Conservation (phyloP, 768 basidiomycete genomes). For the Podaxis sp. region DNA sequence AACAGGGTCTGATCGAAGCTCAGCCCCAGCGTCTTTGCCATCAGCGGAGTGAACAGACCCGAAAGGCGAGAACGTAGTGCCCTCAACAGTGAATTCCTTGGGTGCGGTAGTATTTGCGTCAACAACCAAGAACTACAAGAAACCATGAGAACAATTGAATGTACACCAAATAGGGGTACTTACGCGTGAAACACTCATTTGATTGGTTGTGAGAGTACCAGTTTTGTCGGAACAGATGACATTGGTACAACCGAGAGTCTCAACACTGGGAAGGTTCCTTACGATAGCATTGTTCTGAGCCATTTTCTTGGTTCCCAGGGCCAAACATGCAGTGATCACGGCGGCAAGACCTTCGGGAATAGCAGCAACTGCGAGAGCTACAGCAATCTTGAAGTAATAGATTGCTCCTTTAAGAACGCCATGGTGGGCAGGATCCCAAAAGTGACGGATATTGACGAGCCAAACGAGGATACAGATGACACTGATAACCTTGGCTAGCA, state of each 20-base stretch:
- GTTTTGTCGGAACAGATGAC: constrained; percentile 99
- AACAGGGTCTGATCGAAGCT: constrained; percentile 64
- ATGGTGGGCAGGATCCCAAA: constrained; percentile 92
- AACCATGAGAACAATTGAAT: constrained; percentile 1
- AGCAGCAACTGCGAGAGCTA: constrained; percentile 96
- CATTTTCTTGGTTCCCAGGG: constrained; percentile 98
- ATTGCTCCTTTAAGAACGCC: constrained; percentile 90
- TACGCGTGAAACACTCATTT: constrained; percentile 92
- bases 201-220: constrained; percentile 92
- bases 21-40: constrained; percentile 53
- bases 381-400: constrained; percentile 99
- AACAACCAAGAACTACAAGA: constrained; percentile 67
- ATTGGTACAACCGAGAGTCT: constrained; percentile 96
- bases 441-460: constrained; percentile 95
- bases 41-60: constrained; percentile 68
- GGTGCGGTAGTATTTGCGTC: constrained; percentile 45
- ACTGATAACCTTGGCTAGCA: constrained; percentile 95
- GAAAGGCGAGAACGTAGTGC: constrained; percentile 86
- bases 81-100: constrained; percentile 79
- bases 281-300: constrained; percentile 99
- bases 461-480: constrained; percentile 97
- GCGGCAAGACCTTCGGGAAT: constrained; percentile 99
- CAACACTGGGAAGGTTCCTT: constrained; percentile 91
- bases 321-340: constrained; percentile 95
- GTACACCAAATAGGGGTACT: constrained; percentile 15